These are phyloP conservation scores for Rhizophora apiculata DNA, from an alignment of 345 rosid genomes.

Conservation along the genomic window DNA sequence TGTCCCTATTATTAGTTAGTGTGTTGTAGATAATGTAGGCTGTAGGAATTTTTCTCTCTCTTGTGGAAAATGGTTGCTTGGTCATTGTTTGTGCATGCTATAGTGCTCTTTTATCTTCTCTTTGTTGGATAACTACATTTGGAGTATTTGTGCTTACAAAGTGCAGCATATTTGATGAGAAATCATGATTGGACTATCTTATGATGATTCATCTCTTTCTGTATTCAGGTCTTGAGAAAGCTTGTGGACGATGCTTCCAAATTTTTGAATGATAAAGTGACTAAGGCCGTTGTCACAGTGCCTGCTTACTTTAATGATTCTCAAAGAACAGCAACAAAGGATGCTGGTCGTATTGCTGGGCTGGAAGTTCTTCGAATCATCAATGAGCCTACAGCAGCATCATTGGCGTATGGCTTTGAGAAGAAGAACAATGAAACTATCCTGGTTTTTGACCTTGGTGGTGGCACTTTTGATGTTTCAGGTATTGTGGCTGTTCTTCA, in stretches of 20 bases:
- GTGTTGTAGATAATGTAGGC: no score
- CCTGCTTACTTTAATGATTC: slow-evolving; percentile 36
- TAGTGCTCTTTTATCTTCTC: no score
- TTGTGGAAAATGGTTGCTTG: no score
- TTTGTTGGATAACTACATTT: no score
- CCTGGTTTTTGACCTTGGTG: slow-evolving; percentile 97
- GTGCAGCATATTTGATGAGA: no score
- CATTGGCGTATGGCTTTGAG: slow-evolving; percentile 95
- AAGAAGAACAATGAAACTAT: slow-evolving; percentile 90
- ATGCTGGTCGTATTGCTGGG: slow-evolving; percentile 57
- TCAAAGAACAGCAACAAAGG: slow-evolving; percentile 88
- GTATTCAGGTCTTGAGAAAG: slow-evolving; percentile 23
- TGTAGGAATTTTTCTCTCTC: no score
- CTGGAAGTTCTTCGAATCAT: slow-evolving; percentile 64
- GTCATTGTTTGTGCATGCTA: no score
- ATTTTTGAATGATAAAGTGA: slow-evolving; percentile 32
- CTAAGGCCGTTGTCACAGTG: slow-evolving; percentile 33
- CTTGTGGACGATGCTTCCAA: slow-evolving; percentile 90
- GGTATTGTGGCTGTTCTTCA: slow-evolving; percentile 33
- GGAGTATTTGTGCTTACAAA: no score
- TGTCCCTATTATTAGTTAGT: no score
- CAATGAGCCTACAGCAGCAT: slow-evolving; percentile 96
- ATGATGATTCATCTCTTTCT: no score
- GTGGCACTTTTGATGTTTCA: slow-evolving; percentile 99
- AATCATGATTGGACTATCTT: no score